A percentile compares a stretch with the other conserved stretches of the same genome.
Evolutionary conservation across 2,329 filamentous ascomycete genomes (phyloP).

Genomic region (Neonectria ditissima): DNA sequence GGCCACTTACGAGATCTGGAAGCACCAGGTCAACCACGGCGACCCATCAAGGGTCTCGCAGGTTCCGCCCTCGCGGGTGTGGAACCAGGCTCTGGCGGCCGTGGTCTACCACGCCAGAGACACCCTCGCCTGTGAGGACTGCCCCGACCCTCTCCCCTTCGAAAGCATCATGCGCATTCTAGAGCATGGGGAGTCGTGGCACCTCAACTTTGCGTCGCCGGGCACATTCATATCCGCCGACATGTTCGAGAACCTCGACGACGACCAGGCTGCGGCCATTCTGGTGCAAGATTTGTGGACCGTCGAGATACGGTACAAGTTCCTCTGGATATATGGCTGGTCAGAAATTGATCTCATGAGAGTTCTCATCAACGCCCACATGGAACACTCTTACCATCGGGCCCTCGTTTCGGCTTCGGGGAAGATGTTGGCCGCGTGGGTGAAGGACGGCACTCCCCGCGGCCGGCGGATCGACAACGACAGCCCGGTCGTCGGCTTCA

Average conservation of each 20-base stretch:
- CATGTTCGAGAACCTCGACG: not conserved
- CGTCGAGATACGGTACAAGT: not conserved
- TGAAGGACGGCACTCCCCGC: not conserved
- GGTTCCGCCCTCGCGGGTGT: not conserved
- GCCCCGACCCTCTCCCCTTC: conserved; percentile 6
- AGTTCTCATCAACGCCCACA: not conserved
- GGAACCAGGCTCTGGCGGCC: conserved; percentile 14
- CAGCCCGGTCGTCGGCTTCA: not conserved
- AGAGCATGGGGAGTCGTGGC: not conserved
- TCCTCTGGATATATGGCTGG: not conserved
- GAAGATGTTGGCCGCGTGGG: not conserved
- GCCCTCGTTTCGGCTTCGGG: not conserved
- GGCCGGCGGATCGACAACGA: not conserved
- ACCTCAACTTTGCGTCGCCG: not conserved
- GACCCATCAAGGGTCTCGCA: not conserved
- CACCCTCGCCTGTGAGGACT: not conserved
- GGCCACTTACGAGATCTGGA: conserved; percentile 2
- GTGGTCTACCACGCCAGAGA: not conserved
- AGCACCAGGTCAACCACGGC: not conserved
- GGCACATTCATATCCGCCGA: not conserved
- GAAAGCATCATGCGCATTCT: conserved; percentile 21
- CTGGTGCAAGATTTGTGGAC: conserved; percentile 14
- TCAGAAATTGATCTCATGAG: not conserved
- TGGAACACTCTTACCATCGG: not conserved
- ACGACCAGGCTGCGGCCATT: not conserved